Evolutionary conservation across 176 grass and related monocot species (phyloP), one percentile per base, ranked within the genome.

Genomic region (Phragmites australis): DNA sequence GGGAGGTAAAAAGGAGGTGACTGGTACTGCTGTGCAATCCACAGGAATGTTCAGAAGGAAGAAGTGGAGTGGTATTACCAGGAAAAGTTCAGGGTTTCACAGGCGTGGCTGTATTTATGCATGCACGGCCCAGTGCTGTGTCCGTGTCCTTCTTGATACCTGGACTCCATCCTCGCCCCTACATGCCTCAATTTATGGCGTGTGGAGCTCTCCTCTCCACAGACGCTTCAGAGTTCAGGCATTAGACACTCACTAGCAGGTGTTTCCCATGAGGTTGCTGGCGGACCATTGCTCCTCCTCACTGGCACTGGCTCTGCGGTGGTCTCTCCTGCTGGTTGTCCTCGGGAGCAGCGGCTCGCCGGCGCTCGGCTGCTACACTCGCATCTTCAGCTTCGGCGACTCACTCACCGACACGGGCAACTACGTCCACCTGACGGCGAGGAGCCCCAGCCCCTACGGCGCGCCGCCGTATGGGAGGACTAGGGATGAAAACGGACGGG

Each of bases 321-420:
- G 13, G 17, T 60, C 65, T 42, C 82, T 89, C 22, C 30, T 66
- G 73, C 80, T 66, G 61, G 39, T 40, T 4, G 76, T 45, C 37
- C 29, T 63, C 8, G 63, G 22, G 47, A 6, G 46, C 63, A 30
- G 44, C 54, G 6, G 6, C 65, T 26, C 27, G 5, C 29, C 48
- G 32, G 76, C 60, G 56, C 40, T 39, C 19, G 77, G 73, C 17
- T 91, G 94, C 64, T 97, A 87, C 91, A 80, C 88, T 64, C 81
- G 64, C 70, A 89, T 97, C 86, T 97, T 91, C 82, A 89, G 91
- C 78, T 97, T 97, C 84, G 94, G 94, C 29, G 91, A 97, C 84
- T 97, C 91, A 55, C 82, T 93, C 56, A 85, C 91, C 2, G 91
- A 97, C 87, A 97, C 94, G 9, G 94, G 94, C 29, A 97, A 97